Conservation (phyloP, 305 asterid genomes). For the Solanum aculeatissimum region DNA sequence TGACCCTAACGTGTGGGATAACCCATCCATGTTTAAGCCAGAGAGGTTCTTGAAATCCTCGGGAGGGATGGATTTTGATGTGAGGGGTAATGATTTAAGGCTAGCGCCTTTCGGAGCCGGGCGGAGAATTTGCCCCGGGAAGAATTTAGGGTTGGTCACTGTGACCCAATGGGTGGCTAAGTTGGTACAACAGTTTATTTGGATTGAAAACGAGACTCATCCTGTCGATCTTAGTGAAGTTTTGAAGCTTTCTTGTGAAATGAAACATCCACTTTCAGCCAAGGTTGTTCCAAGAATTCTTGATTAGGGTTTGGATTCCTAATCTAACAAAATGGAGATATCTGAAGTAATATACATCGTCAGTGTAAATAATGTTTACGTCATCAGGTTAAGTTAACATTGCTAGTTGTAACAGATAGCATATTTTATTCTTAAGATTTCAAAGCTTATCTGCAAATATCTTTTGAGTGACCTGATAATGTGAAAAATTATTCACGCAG, state of each 20-base stretch:
- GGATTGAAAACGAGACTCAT: constrained; percentile 10
- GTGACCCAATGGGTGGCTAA: constrained; percentile 49
- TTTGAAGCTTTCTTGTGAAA: constrained; percentile 55
- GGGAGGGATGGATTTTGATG: constrained; percentile 28
- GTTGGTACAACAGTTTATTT: constrained; percentile 28
- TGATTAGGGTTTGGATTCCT: neutral
- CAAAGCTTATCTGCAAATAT: neutral
- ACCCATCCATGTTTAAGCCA: constrained; percentile 32
- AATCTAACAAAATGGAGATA: too few relatives aligned
- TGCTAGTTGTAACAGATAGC: neutral
- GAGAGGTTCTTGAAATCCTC: constrained; percentile 27
- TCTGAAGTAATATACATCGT: neutral
- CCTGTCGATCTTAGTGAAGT: constrained; percentile 40
- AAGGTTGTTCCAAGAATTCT: constrained; percentile 20
- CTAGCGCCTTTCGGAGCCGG: constrained; percentile 68
- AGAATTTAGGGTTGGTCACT: constrained; percentile 32
- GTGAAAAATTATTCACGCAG: neutral
- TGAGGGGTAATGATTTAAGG: constrained; percentile 46
- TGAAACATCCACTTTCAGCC: constrained; percentile 42
- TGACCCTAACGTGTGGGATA: constrained; percentile 30
- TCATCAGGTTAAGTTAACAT: neutral
- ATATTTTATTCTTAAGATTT: neutral
- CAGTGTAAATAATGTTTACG: neutral
- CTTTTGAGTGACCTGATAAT: neutral
- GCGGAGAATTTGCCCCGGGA: constrained; percentile 51